Conservation (phyloP, 768 basidiomycete species). For the Cystobasidium tubakii region DNA sequence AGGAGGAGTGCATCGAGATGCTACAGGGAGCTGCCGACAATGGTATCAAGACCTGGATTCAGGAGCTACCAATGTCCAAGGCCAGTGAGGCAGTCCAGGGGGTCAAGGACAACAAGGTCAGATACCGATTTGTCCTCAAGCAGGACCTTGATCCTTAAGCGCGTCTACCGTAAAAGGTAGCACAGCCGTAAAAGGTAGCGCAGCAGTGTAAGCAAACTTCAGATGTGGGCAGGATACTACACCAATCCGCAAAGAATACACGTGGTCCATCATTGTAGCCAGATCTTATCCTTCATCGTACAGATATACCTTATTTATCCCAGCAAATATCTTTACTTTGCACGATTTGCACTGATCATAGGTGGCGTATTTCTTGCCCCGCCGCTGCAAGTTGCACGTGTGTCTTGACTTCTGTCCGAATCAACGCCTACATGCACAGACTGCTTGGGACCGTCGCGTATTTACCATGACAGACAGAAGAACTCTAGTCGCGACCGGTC, state of each 20-base stretch:
- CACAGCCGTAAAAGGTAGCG: neutral
- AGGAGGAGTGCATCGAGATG: slow-evolving; percentile 59
- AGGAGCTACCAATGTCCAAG: slow-evolving; percentile 42
- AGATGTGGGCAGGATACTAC: neutral
- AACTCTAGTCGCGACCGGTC: slow-evolving; percentile 1
- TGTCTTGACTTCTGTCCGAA: too few relatives aligned
- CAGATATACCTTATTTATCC: neutral
- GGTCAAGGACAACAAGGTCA: slow-evolving; percentile 34
- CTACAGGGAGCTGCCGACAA: slow-evolving; percentile 58
- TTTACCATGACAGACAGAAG: neutral
- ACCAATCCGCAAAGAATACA: neutral
- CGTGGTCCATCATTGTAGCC: neutral
- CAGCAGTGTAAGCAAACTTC: neutral
- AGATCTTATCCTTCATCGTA: neutral
- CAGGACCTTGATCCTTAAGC: slow-evolving; percentile 16
- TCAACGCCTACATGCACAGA: neutral
- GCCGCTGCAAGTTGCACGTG: too few relatives aligned
- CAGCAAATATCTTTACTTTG: too few relatives aligned
- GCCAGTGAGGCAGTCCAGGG: slow-evolving; percentile 24
- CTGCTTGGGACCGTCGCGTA: neutral
- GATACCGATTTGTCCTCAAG: slow-evolving; percentile 31
- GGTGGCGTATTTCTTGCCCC: too few relatives aligned
- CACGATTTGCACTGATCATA: too few relatives aligned
- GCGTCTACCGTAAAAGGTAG: neutral
- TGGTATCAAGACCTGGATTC: slow-evolving; percentile 54